phyloP scores from a whole-genome alignment of 2,329 filamentous ascomycete genomes.

The Epicoccum sorghinum region DNA sequence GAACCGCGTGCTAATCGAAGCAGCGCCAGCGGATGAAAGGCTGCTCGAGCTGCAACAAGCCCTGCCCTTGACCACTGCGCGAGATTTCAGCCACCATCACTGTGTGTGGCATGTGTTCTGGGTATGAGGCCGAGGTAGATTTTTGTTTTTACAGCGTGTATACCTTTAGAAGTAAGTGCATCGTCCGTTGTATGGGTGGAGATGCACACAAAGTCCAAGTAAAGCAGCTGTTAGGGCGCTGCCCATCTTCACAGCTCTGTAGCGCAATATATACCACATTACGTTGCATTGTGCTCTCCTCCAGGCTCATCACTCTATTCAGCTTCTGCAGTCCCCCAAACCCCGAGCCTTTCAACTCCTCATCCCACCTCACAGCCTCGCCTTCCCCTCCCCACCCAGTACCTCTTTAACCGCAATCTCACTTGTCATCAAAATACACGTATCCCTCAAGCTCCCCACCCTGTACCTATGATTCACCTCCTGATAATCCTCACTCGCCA shows the following conservation, averaged over 20 bases:
- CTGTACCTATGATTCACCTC: constrained; percentile 61
- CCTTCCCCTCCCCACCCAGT: constrained; percentile 4
- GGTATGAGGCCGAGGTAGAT: too few species aligned
- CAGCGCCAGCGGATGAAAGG: too few species aligned
- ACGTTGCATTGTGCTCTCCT: background rate
- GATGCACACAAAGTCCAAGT: background rate
- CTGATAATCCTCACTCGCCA: constrained; percentile 64
- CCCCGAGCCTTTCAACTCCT: too few species aligned
- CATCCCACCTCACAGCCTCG: constrained; percentile 14
- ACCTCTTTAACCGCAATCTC: constrained; percentile 51
- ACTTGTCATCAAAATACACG: constrained; percentile 60
- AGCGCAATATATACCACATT: background rate
- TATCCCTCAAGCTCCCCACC: constrained; percentile 59
- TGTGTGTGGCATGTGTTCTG: background rate
- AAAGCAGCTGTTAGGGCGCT: background rate
- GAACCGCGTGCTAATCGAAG: too few species aligned
- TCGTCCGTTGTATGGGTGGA: background rate
- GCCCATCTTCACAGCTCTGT: background rate
- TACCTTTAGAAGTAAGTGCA: constrained; percentile 1
- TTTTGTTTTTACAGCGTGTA: constrained; percentile 8
- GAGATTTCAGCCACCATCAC: background rate
- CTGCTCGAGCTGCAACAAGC: too few species aligned
- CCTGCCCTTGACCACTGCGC: too few species aligned
- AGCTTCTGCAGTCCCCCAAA: too few species aligned
- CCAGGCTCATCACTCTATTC: too few species aligned